These are phyloP conservation scores for Rhizoclosmatium sp. DNA, from an alignment of 192 early-diverging fungal genomes.

Conservation along the genomic window DNA sequence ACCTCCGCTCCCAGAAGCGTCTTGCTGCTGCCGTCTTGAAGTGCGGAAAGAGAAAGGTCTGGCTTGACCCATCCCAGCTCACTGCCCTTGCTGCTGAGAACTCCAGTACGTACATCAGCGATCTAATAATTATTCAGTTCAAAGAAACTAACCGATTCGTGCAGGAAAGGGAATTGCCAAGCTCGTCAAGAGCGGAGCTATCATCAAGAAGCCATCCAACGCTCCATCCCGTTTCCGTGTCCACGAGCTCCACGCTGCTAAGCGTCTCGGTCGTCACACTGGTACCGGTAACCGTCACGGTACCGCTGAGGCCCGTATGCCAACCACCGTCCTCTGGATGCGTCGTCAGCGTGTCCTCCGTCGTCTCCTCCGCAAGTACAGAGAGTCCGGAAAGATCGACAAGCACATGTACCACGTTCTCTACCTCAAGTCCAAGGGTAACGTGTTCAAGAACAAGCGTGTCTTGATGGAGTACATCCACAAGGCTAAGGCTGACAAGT, in stretches of 20 bases:
- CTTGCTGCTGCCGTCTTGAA: slow-evolving; percentile 96
- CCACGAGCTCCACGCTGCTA: slow-evolving; percentile 88
- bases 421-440: slow-evolving; percentile 99
- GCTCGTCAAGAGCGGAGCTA: slow-evolving; percentile 95
- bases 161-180: slow-evolving; percentile 94
- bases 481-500: slow-evolving; percentile 98
- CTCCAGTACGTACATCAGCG: slow-evolving; percentile 70
- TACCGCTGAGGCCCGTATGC: slow-evolving; percentile 99
- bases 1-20: slow-evolving; percentile 87
- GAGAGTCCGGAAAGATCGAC: slow-evolving; percentile 98
- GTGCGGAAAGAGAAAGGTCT: slow-evolving; percentile 98
- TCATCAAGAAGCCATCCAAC: slow-evolving; percentile 91
- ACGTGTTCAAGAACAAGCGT: slow-evolving; percentile 99
- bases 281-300: slow-evolving; percentile 89
- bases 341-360: slow-evolving; percentile 96
- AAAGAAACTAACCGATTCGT: too few relatives aligned
- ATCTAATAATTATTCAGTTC: background rate
- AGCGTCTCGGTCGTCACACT: slow-evolving; percentile 96
- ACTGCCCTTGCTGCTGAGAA: slow-evolving; percentile 96
- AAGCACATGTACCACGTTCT: slow-evolving; percentile 96
- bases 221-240: slow-evolving; percentile 93
- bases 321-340: slow-evolving; percentile 95
- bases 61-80: slow-evolving; percentile 97
- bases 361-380: slow-evolving; percentile 95
- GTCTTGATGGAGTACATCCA: slow-evolving; percentile 99